Conservation (phyloP, 805 yeast genomes). For the Candida sanyiensis region DNA sequence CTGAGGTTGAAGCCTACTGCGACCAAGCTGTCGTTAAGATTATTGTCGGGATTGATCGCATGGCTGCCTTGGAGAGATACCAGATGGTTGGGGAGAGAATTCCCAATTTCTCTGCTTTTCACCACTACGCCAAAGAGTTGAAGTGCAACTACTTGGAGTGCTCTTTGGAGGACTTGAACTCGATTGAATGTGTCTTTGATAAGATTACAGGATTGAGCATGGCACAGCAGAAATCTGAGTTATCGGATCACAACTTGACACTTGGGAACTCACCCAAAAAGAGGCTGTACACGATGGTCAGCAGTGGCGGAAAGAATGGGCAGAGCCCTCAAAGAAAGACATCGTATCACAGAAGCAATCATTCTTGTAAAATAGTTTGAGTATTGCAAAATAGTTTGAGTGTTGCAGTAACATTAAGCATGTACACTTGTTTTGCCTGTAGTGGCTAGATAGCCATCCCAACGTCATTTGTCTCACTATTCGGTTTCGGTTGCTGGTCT, state of each 20-base stretch:
- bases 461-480: not conserved
- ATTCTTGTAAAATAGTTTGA: conserved; percentile 7
- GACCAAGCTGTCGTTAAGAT: conserved; percentile 30
- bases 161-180: conserved; percentile 19
- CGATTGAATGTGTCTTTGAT: conserved; percentile 19
- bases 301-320: not conserved
- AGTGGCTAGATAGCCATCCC: not conserved
- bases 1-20: conserved; percentile 36
- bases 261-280: too few relatives aligned
- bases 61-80: conserved; percentile 3
- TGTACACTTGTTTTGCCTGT: too few relatives aligned
- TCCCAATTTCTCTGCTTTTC: conserved; percentile 25
- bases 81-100: conserved; percentile 25
- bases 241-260: not conserved
- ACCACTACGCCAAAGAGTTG: conserved; percentile 27
- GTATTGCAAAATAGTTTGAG: not conserved
- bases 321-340: conserved; percentile 6
- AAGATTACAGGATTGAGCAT: conserved; percentile 13
- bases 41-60: conserved; percentile 31
- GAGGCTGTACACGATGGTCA: too few relatives aligned
- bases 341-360: conserved; percentile 8
- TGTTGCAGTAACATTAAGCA: too few relatives aligned
- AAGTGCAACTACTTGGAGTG: conserved; percentile 34
- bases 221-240: not conserved
- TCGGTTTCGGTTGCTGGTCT: not conserved